phyloP scores from a whole-genome alignment of 225 moss, liverwort and hornwort genomes.

The Climacium dendroides region DNA sequence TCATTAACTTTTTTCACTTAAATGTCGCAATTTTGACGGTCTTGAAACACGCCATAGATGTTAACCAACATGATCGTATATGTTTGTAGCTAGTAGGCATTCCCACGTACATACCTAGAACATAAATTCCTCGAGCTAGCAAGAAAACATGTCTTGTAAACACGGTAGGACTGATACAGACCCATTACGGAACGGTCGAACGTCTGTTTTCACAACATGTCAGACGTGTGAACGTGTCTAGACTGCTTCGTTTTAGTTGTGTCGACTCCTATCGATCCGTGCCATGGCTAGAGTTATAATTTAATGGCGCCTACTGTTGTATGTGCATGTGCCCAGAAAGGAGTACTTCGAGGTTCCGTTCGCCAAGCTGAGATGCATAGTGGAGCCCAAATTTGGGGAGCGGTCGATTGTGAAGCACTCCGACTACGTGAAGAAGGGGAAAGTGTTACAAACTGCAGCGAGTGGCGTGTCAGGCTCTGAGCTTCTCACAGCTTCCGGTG shows the following conservation, averaged over 20 bases:
- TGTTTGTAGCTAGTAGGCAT: not conserved
- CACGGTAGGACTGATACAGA: not conserved
- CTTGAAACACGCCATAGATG: not conserved
- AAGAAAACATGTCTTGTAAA: not conserved
- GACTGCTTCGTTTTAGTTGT: not conserved
- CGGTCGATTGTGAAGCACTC: slow-evolving; percentile 40
- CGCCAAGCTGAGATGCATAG: slow-evolving; percentile 37
- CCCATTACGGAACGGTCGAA: not conserved
- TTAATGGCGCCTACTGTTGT: not conserved
- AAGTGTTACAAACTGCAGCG: slow-evolving; percentile 20
- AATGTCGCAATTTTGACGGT: not conserved
- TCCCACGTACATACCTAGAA: not conserved
- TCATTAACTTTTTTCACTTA: no score
- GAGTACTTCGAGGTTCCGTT: slow-evolving; percentile 61
- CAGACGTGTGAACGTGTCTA: not conserved
- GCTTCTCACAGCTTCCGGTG: slow-evolving; percentile 35
- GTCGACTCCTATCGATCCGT: not conserved
- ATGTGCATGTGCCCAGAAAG: slow-evolving; percentile 16
- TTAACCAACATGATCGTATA: not conserved
- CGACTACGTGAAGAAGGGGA: slow-evolving; percentile 54
- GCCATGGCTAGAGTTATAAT: not conserved
- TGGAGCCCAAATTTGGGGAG: slow-evolving; percentile 65
- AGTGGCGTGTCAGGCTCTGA: slow-evolving; percentile 24
- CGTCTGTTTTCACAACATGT: not conserved
- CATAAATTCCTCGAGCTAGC: not conserved